Evolutionary conservation across 768 basidiomycete species (phyloP), one percentile per base, ranked within the genome.

Genomic region (Pleurotus platypus): DNA sequence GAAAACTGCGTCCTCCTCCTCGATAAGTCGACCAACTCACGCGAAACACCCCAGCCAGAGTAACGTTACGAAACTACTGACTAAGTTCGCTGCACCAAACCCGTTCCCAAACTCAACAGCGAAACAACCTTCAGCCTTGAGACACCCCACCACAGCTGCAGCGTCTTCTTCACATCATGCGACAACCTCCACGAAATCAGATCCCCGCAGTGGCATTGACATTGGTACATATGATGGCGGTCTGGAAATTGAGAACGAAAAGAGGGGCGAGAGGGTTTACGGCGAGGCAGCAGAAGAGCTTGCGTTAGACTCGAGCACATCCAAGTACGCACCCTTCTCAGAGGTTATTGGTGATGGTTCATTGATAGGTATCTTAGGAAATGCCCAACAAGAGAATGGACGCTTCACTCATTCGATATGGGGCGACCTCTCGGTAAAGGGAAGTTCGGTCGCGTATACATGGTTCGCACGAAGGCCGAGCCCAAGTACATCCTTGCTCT

Each of bases 381-480:
- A 60, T 80, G 75, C 38, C 92, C 90, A 16, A 93, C 92, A 0
- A 83, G 86, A 16, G 91, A 93, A 65, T 94, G 94, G 89, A 85
- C 82, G 27, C 76, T 98, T 3, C 82, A 84, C 58, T 81, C 86
- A 55, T 97, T 99, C 64, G 93, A 97, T 61, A 96, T 98, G 66
- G 96, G 97, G 15, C 85, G 94, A 9, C 94, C 94, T 2, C 80
- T 99, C 1, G 97, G 97, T n/a, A 98, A 98, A 70, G 97, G 97
- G 46, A 98, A 98, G 75, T 99, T 98, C 64, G 97, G 97, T 1
- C 90, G 94, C 2, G 97, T 99, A 22, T 98, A 99, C 78, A 95
- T 98, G 88, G 94, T 96, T 46, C 85, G 95, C 50, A 98, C 96
- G 16, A 96, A 95, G 70, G 70, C 76, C 58, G 82, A 87, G 58